These are phyloP conservation scores for Xylariaceae sp. DNA, from an alignment of 2,329 filamentous ascomycete genomes.

Conservation along the genomic window DNA sequence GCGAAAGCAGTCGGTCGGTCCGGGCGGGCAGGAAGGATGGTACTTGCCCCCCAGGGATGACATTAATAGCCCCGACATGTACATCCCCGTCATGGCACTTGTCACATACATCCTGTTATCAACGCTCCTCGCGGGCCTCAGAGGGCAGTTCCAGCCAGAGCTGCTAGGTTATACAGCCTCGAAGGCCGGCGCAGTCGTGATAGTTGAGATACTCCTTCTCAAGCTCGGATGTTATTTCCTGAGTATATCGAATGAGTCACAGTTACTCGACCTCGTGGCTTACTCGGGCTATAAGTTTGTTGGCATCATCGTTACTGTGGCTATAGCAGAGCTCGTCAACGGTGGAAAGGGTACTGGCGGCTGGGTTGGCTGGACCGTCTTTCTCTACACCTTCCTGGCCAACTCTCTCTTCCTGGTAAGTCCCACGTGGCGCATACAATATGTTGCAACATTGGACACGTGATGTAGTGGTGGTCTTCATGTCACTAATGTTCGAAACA, in stretches of 20 bases:
- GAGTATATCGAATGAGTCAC: constrained; percentile 88
- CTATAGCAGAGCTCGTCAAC: constrained; percentile 71
- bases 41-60: constrained; percentile 93
- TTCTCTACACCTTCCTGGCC: constrained; percentile 85
- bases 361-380: constrained; percentile 83
- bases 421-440: constrained; percentile 22
- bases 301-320: constrained; percentile 84
- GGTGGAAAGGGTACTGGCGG: constrained; percentile 77
- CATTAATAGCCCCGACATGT: constrained; percentile 98
- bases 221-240: constrained; percentile 92
- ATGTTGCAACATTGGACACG: background rate
- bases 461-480: background rate
- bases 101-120: constrained; percentile 96
- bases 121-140: constrained; percentile 80
- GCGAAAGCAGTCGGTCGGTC: constrained; percentile 72
- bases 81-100: constrained; percentile 90
- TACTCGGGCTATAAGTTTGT: constrained; percentile 99
- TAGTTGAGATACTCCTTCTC: constrained; percentile 82
- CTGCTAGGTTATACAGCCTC: constrained; percentile 85
- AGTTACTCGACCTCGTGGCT: constrained; percentile 87
- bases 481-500: constrained; percentile 34
- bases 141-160: constrained; percentile 90
- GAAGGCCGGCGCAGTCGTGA: constrained; percentile 73
- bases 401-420: constrained; percentile 92
- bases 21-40: constrained; percentile 64